Evolutionary conservation across 1,284 basidiomycete species (phyloP), one percentile per base, ranked within the genome.

Genomic region (Sphagnurus paluster): DNA sequence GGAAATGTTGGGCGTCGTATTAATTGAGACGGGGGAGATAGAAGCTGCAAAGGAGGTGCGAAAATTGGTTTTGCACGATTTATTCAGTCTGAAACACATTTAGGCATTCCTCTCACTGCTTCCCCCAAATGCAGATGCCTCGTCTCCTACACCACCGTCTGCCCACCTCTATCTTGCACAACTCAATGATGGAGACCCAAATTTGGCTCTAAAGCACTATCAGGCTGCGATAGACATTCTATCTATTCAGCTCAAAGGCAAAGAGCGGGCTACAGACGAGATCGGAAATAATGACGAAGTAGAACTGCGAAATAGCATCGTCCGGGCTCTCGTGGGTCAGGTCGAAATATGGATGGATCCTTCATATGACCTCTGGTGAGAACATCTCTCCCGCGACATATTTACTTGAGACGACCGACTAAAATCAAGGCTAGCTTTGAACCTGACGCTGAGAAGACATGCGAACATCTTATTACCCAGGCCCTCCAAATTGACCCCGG

Each of bases 331-430:
- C 20, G 81, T 96, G 16, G 90, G 89, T 13, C 95, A 96, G 80
- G 90, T 96, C 13, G 94, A 97, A 66, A 87, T 97, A 23, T 98
- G 93, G 89, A 93, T 98, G 87, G 91, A 94, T 58, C 87, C 86
- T 20, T 76, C 76, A 2, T 84, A 86, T 55, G 93, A 96, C 71
- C 72, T 98, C 37, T 97, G 94, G 94, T 90, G 58, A 48, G 82
- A 71, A 2, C 39, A 26, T 23, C 25, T 23, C n/a, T 14, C 33
- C 19, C 23, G 11, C 23, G 5, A 13, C 13, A n/a, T n/a, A n/a
- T 11, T 17, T 3, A 20, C 9, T 4, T 34, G 26, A 24, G 30
- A 7, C 9, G 25, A 24, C 44, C 24, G 45, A 19, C 43, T 44
- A 44, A 14, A 20, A 38, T 51, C 37, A 9, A 6, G 21, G 7